Base-by-base conservation (phyloP, 176 grass and related monocot species). In the Chrysopogon serrulatus region DNA sequence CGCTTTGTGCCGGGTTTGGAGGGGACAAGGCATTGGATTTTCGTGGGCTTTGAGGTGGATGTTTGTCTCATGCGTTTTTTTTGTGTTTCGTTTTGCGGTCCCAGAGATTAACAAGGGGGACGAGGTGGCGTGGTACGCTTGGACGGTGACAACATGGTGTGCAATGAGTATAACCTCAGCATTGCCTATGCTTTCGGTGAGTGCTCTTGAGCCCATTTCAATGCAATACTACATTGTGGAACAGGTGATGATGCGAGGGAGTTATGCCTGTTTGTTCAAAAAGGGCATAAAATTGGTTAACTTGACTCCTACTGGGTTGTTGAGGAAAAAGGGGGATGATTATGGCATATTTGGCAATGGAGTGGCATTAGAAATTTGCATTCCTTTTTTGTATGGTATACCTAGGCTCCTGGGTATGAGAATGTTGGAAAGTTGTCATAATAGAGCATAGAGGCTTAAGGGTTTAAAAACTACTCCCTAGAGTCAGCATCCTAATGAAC, bases 81-180 rank as follows among this genome's bases (percentile, higher is more conserved):
- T 53, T 82, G 68, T 53, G 57, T 69, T 56, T 73, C 43, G 64
- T 76, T 49, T 36, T 81, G 53, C 60, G 93, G 95, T 90, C 90
- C 88, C 43, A 84, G 95, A 98, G 88, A 91, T 95, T 33, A 98
- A 95, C 86, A 98, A 98, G 78, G 95, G 95, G 79, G 92, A 98
- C 67, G 95, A 98, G 82, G 86, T 98, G 59, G 95, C 95, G 23
- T 98, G 95, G 95, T 98, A 93, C 10, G 96, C 91, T n/a, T n/a
- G 10, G 93, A 98, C 5, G 96, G 93, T 26, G 96, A 95, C 87
- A 91, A 95, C 77, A 87, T 86, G 84, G 93, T 98, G 33, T 89
- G 93, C 51, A 98, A 94, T 73, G 96, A 98, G 83, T 93, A 85
- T 59, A 98, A 95, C 47, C 96, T 77, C 9, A 88, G 83, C 74